Evolutionary conservation across 2,329 filamentous ascomycete genomes (phyloP).

Genomic region (Capronia epimyces): DNA sequence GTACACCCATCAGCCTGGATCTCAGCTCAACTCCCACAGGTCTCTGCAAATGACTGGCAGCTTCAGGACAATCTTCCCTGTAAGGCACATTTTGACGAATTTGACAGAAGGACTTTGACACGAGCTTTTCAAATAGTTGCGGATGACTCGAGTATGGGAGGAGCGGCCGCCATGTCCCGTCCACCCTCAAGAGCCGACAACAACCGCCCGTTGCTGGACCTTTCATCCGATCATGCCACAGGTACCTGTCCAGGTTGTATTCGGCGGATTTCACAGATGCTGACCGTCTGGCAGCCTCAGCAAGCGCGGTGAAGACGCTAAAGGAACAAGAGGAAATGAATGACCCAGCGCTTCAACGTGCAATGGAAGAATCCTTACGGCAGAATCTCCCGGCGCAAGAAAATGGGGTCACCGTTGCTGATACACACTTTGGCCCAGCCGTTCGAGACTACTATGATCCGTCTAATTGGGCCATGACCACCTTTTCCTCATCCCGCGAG

Average conservation of each 20-base stretch:
- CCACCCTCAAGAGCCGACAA: constrained; percentile 43
- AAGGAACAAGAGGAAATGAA: constrained; percentile 35
- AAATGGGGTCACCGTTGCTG: constrained; percentile 46
- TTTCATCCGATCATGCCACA: constrained; percentile 31
- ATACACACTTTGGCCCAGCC: constrained; percentile 50
- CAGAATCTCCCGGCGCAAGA: constrained; percentile 48
- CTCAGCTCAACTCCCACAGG: constrained; percentile 6
- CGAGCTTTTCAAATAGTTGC: constrained; percentile 35
- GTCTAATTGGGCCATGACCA: constrained; percentile 52
- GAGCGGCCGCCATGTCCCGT: constrained; percentile 41
- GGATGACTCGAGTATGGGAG: constrained; percentile 35
- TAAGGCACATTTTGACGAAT: constrained; percentile 6
- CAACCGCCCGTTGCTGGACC: constrained; percentile 30
- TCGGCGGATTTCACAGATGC: not conserved
- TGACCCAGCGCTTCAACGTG: constrained; percentile 42
- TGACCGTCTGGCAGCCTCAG: constrained; percentile 19
- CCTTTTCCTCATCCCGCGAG: constrained; percentile 46
- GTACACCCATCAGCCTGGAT: not conserved
- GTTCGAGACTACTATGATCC: constrained; percentile 51
- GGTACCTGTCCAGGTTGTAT: constrained; percentile 26
- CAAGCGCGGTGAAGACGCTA: constrained; percentile 32
- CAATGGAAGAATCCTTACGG: constrained; percentile 44
- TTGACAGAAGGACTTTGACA: constrained; percentile 15
- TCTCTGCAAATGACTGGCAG: constrained; percentile 21
- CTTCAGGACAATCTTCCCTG: constrained; percentile 26